These are phyloP conservation scores for Aspergillus neoniger DNA, from an alignment of 2,329 filamentous ascomycete genomes.

Conservation along the genomic window DNA sequence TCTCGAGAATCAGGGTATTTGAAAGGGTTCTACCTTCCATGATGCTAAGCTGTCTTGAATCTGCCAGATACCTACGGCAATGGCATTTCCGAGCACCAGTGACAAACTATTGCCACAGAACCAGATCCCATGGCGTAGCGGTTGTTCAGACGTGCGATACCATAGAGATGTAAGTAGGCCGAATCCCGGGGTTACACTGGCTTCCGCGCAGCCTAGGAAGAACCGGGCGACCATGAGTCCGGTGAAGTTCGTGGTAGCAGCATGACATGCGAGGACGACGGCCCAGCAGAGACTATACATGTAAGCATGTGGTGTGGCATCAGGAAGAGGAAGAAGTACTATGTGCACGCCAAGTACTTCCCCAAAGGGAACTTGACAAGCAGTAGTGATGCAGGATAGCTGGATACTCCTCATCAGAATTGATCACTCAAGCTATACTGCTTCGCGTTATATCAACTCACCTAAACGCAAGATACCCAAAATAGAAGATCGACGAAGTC, in stretches of 20 bases:
- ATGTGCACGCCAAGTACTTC: slow-evolving; percentile 36
- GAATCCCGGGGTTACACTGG: slow-evolving; percentile 38
- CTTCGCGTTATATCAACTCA: slow-evolving; percentile 14
- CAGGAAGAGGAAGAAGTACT: slow-evolving; percentile 11
- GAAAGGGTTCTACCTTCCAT: slow-evolving; percentile 26
- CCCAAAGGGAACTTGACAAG: slow-evolving; percentile 41
- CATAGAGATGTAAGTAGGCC: slow-evolving; percentile 37
- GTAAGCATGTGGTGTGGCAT: neutral
- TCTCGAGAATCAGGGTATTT: too few relatives aligned
- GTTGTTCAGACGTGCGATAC: slow-evolving; percentile 34
- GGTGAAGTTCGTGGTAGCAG: slow-evolving; percentile 41
- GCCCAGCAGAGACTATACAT: slow-evolving; percentile 32
- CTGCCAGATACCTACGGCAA: slow-evolving; percentile 31
- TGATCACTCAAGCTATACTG: neutral
- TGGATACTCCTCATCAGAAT: neutral
- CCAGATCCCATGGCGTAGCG: slow-evolving; percentile 34
- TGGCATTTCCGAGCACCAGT: slow-evolving; percentile 27
- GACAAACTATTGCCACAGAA: slow-evolving; percentile 34
- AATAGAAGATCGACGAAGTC: slow-evolving; percentile 28
- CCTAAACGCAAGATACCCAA: slow-evolving; percentile 35
- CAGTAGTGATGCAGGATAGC: slow-evolving; percentile 32
- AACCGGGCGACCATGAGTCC: slow-evolving; percentile 46
- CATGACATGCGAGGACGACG: slow-evolving; percentile 33
- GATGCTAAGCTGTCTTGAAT: slow-evolving; percentile 21
- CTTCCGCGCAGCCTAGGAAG: slow-evolving; percentile 47